Base-by-base conservation (phyloP, 1,284 basidiomycete genomes). In the Entoloma clypeatum region DNA sequence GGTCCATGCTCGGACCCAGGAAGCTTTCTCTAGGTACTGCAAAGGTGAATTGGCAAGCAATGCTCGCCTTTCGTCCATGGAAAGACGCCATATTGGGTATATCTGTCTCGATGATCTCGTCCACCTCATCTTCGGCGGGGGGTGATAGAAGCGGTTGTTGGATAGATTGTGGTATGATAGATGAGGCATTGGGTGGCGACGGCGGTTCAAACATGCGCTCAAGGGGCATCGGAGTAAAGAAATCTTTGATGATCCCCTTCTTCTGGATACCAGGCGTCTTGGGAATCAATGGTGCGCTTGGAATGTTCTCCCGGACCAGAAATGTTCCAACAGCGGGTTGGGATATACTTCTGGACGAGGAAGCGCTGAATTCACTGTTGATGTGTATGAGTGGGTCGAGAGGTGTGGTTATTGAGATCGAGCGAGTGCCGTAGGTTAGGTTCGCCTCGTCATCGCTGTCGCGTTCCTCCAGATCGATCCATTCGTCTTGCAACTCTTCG, bases 141-240 rank as follows among this genome's bases (percentile, higher is more conserved):
- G 22, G 30, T 9, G 38, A 38, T 21, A 23, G 18, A 40, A 29
- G 44, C 34, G 40, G 40, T 26, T 37, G 38, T 33, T 35, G 30
- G 30, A 47, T 7, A 57, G 33, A 8, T 63, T 14, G 37, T 63
- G 5, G 59, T 56, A 41, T 58, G 54, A 61, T 47, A 35, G 52
- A 47, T 42, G 54, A 53, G 7, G 58, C 49, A 6, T 57, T 54
- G 0, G 80, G 82, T 2, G 84, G 86, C 3, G 88, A 86, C 0
- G 92, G 92, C 5, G 92, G 91, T 49, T 92, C 86, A 53, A 94
- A 94, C 87, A 94, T 90, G 39, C 75, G 75, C 62, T 94, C 91
- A 7, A 94, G 71, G 4, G 85, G 81, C 41, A 92, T 62, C 0
- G 89, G 88, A 39, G 81, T 87, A 63, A 94, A 94, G 55, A 94